phyloP scores from a whole-genome alignment of 805 yeast species.

The Candida golubevii region DNA sequence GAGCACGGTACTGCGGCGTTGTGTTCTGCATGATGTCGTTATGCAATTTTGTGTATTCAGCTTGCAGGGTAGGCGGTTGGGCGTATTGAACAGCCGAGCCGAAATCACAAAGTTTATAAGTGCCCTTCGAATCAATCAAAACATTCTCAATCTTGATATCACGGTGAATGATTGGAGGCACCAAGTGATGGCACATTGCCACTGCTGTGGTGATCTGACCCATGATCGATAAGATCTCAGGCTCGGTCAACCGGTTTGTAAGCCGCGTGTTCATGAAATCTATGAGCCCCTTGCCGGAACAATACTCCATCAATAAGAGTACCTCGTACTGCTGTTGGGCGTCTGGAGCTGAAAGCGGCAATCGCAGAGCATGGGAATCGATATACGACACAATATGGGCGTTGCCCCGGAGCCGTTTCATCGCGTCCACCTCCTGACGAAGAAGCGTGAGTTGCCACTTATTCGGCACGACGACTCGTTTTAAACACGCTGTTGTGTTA shows the following conservation, averaged over 20 bases:
- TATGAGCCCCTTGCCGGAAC: slow-evolving; percentile 69
- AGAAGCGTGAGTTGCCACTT: slow-evolving; percentile 76
- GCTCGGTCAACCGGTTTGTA: slow-evolving; percentile 60
- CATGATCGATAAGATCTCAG: slow-evolving; percentile 65
- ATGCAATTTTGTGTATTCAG: slow-evolving; percentile 55
- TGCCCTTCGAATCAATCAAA: slow-evolving; percentile 52
- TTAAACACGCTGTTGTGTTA: slow-evolving; percentile 67
- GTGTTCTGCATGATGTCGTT: slow-evolving; percentile 74
- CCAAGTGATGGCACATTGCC: slow-evolving; percentile 69
- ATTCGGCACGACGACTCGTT: slow-evolving; percentile 93
- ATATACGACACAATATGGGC: slow-evolving; percentile 82
- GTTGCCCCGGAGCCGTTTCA: slow-evolving; percentile 81
- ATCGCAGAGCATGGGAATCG: slow-evolving; percentile 90
- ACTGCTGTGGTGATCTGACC: slow-evolving; percentile 68
- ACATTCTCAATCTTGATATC: slow-evolving; percentile 84
- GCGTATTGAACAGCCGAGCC: slow-evolving; percentile 71
- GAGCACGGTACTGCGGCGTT: slow-evolving; percentile 80
- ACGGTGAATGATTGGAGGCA: slow-evolving; percentile 69
- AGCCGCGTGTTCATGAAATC: slow-evolving; percentile 76
- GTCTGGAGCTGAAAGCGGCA: slow-evolving; percentile 22
- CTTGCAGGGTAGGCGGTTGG: slow-evolving; percentile 57
- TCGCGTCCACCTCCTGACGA: slow-evolving; percentile 95
- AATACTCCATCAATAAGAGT: slow-evolving; percentile 74
- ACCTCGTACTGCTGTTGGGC: slow-evolving; percentile 62
- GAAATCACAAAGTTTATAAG: slow-evolving; percentile 73